phyloP scores from a whole-genome alignment of 768 basidiomycete species.

The Rhizopogon vinicolor region DNA sequence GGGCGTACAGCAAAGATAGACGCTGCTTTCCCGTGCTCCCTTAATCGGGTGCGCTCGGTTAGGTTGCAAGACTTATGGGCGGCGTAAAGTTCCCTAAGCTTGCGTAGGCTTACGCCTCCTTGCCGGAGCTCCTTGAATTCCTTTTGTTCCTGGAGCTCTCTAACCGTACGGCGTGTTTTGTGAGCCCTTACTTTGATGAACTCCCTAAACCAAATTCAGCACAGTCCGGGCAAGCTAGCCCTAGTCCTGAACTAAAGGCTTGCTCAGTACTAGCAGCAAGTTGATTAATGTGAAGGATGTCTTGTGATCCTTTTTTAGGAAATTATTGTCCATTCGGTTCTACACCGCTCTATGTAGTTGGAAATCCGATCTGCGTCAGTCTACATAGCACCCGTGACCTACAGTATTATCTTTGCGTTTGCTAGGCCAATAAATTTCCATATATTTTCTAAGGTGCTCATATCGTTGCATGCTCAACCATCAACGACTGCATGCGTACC shows the following conservation, averaged over 20 bases:
- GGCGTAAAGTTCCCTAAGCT: background rate
- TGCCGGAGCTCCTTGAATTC: background rate
- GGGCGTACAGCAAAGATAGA: background rate
- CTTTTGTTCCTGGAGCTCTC: background rate
- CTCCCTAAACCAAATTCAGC: background rate
- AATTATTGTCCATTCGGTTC: too few species aligned
- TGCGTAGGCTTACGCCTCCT: background rate
- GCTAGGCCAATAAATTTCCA: too few species aligned
- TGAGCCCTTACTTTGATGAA: background rate
- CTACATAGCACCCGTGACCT: too few species aligned
- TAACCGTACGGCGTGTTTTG: background rate
- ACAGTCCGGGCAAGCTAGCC: background rate
- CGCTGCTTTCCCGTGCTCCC: background rate
- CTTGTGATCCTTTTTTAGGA: too few species aligned
- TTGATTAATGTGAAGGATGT: too few species aligned
- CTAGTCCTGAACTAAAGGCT: background rate
- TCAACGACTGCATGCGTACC: too few species aligned
- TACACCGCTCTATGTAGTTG: too few species aligned
- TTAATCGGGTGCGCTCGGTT: background rate
- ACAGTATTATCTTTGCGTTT: too few species aligned
- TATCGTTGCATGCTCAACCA: too few species aligned
- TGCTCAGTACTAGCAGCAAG: background rate
- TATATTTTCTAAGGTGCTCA: too few species aligned
- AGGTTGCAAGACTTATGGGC: background rate
- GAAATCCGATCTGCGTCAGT: too few species aligned